Conservation (phyloP, 2,329 filamentous ascomycete genomes). For the Delphinella strobiligena region DNA sequence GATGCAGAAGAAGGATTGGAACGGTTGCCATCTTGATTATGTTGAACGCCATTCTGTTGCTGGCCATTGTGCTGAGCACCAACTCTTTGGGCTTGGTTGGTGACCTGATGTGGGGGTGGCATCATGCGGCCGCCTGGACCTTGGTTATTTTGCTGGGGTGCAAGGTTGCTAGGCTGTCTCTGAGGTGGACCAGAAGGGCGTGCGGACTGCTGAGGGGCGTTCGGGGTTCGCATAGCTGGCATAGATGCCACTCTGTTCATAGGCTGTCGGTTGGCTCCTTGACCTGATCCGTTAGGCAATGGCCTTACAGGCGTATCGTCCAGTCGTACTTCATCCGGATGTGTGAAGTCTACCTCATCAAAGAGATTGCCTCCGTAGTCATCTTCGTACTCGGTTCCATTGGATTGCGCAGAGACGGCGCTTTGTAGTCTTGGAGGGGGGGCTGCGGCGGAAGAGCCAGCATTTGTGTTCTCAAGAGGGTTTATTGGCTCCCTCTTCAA, state of each 20-base stretch:
- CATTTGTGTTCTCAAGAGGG: slow-evolving; percentile 11
- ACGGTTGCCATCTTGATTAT: slow-evolving; percentile 14
- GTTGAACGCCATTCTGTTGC: not conserved
- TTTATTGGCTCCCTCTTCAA: slow-evolving; percentile 42
- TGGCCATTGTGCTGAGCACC: not conserved
- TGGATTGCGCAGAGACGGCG: slow-evolving; percentile 22
- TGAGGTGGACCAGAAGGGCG: slow-evolving; percentile 16
- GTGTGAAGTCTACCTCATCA: slow-evolving; percentile 46
- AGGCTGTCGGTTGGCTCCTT: slow-evolving; percentile 12
- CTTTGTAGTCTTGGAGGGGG: slow-evolving; percentile 15
- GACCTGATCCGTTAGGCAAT: slow-evolving; percentile 9
- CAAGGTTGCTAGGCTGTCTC: slow-evolving; percentile 13
- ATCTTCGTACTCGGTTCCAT: slow-evolving; percentile 36
- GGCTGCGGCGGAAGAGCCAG: slow-evolving; percentile 5
- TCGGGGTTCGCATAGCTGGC: slow-evolving; percentile 12
- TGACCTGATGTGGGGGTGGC: slow-evolving; percentile 8
- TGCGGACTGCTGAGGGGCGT: slow-evolving; percentile 10
- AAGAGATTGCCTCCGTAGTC: slow-evolving; percentile 43
- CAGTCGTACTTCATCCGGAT: slow-evolving; percentile 65
- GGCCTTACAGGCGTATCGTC: slow-evolving; percentile 17
- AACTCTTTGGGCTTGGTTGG: slow-evolving; percentile 3
- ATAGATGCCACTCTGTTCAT: slow-evolving; percentile 18
- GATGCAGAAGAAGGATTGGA: slow-evolving; percentile 20
- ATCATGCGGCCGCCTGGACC: slow-evolving; percentile 9
- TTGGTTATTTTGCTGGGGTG: slow-evolving; percentile 17